These are phyloP conservation scores for Myrmaecium sp. DNA, from an alignment of 2,329 filamentous ascomycete genomes.

Conservation along the genomic window DNA sequence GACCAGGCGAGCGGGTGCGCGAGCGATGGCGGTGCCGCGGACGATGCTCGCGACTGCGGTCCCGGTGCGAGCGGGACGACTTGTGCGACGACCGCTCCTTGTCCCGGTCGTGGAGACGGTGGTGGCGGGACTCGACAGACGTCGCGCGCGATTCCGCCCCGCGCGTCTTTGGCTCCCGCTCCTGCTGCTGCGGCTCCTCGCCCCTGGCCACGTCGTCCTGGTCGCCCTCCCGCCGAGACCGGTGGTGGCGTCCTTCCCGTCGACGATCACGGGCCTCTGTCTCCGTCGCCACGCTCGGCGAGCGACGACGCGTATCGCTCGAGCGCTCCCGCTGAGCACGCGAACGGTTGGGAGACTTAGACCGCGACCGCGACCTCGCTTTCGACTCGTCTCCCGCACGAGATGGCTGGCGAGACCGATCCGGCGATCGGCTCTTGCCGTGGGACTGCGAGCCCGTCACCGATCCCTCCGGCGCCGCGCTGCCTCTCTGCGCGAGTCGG, in stretches of 20 bases:
- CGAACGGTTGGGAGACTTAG: conserved; percentile 20
- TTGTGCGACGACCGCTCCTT: conserved; percentile 24
- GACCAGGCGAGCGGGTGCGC: conserved; percentile 13
- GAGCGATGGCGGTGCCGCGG: conserved; percentile 27
- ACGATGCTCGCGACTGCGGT: conserved; percentile 27
- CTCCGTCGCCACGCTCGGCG: conserved; percentile 24
- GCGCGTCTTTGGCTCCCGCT: conserved; percentile 21
- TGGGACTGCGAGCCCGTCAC: too few species aligned
- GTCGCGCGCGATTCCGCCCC: conserved; percentile 39
- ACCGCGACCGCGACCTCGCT: conserved; percentile 17
- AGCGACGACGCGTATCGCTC: conserved; percentile 32
- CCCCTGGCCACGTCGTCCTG: conserved; percentile 20
- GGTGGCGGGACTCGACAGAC: conserved; percentile 44
- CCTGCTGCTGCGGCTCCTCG: conserved; percentile 25
- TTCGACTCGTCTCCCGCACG: conserved; percentile 9
- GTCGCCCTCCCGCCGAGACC: conserved; percentile 22
- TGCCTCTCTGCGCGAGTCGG: conserved; percentile 9
- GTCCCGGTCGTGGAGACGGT: conserved; percentile 31
- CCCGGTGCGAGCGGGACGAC: conserved; percentile 29
- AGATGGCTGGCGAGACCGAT: conserved; percentile 22
- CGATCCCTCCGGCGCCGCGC: conserved; percentile 2
- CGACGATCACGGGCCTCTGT: conserved; percentile 17
- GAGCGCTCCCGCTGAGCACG: conserved; percentile 28
- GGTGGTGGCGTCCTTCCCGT: conserved; percentile 29
- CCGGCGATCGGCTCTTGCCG: conserved; percentile 11